Conservation (phyloP, 148 eudicot genomes). For the Rhododendron kiyosumense region DNA sequence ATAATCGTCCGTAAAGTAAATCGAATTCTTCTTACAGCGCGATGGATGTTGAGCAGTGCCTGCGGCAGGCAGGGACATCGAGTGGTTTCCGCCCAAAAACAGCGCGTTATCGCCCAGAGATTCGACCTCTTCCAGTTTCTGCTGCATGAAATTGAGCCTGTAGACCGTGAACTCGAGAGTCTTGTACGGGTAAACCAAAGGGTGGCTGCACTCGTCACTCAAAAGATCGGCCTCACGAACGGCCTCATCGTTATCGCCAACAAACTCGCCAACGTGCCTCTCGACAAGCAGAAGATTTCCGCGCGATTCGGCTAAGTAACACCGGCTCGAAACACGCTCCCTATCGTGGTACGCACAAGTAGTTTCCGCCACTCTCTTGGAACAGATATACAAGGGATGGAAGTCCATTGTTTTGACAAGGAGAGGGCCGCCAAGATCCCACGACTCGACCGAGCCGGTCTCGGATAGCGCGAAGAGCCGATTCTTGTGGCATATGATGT, state of each 20-base stretch:
- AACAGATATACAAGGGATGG: background rate
- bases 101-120: background rate
- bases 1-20: background rate
- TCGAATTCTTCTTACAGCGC: background rate
- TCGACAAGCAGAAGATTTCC: background rate
- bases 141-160: background rate
- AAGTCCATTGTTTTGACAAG: too few species aligned
- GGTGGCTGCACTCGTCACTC: background rate
- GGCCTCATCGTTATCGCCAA: background rate
- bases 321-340: background rate
- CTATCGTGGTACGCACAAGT: background rate
- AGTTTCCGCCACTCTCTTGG: background rate
- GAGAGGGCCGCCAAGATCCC: background rate
- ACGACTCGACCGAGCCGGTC: background rate
- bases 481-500: background rate
- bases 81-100: background rate
- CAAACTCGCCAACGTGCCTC: background rate
- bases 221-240: background rate
- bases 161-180: background rate
- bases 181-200: background rate
- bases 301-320: background rate
- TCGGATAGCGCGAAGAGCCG: background rate
- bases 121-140: background rate
- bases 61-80: background rate
- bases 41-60: background rate